These are phyloP conservation scores for California macrophylla DNA, from an alignment of 441 rosid genomes.

Conservation along the genomic window DNA sequence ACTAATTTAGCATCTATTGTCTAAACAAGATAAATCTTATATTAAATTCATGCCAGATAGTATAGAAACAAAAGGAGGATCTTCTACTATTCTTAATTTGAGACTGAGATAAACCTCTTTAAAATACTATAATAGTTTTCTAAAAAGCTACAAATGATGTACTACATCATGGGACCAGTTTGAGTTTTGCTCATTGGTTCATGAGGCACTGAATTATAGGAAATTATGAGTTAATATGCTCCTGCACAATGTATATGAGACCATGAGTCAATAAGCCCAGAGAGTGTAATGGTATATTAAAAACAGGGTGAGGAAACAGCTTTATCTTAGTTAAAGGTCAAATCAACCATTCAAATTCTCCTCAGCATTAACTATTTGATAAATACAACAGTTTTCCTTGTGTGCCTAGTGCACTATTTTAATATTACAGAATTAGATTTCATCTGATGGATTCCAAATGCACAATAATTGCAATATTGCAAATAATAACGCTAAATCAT, in stretches of 20 bases:
- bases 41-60: not conserved
- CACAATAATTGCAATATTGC: not conserved
- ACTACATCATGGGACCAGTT: not conserved
- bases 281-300: not conserved
- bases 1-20: no score
- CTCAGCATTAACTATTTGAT: not conserved
- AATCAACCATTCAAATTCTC: slow-evolving; percentile 13
- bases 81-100: not conserved
- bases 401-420: no score
- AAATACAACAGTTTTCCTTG: no score
- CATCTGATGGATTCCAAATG: not conserved
- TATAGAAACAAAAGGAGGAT: not conserved
- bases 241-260: no score
- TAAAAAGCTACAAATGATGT: not conserved
- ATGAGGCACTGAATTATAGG: not conserved
- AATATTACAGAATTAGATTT: not conserved
- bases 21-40: no score
- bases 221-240: not conserved
- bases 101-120: not conserved
- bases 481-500: not conserved
- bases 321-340: no score
- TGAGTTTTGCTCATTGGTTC: not conserved
- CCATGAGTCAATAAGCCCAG: not conserved
- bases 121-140: not conserved
- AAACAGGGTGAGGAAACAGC: not conserved